Conservation (phyloP, 179 eudicot genomes). For the Beta lomatogona region DNA sequence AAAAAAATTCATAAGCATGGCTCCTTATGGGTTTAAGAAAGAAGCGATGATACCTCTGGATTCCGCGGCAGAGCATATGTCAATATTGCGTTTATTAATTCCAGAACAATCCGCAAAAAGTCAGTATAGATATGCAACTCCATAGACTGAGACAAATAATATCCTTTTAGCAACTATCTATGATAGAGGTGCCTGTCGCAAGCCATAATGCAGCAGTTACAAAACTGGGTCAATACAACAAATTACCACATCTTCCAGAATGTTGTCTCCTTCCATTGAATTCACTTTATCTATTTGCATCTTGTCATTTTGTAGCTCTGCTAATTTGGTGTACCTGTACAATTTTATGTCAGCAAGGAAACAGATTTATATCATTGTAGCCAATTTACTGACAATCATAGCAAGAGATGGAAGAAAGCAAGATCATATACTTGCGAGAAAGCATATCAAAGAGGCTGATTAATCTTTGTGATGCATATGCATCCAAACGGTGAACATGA, state of each 20-base stretch:
- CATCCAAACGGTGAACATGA: slow-evolving; percentile 84
- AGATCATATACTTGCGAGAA: slow-evolving; percentile 68
- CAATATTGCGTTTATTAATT: slow-evolving; percentile 83
- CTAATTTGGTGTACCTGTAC: slow-evolving; percentile 80
- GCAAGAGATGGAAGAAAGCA: slow-evolving; percentile 23
- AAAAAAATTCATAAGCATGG: not conserved
- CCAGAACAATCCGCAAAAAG: slow-evolving; percentile 89
- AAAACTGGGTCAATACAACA: slow-evolving; percentile 14
- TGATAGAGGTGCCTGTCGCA: not conserved
- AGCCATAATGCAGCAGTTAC: not conserved
- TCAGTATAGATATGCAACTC: slow-evolving; percentile 94
- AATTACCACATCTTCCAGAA: slow-evolving; percentile 70
- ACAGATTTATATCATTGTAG: not conserved
- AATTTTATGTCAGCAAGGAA: slow-evolving; percentile 9
- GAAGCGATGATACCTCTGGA: slow-evolving; percentile 70
- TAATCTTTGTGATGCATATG: slow-evolving; percentile 88
- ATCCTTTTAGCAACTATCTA: slow-evolving; percentile 14
- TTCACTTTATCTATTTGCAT: slow-evolving; percentile 47
- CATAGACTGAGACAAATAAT: slow-evolving; percentile 57
- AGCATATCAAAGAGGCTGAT: slow-evolving; percentile 94
- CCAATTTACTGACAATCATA: not conserved
- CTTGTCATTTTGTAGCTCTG: slow-evolving; percentile 65
- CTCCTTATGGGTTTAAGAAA: not conserved
- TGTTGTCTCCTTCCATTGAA: slow-evolving; percentile 53
- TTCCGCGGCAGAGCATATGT: slow-evolving; percentile 89